phyloP scores from a whole-genome alignment of 2,329 filamentous ascomycete species.

The Metarhizium anisopliae region DNA sequence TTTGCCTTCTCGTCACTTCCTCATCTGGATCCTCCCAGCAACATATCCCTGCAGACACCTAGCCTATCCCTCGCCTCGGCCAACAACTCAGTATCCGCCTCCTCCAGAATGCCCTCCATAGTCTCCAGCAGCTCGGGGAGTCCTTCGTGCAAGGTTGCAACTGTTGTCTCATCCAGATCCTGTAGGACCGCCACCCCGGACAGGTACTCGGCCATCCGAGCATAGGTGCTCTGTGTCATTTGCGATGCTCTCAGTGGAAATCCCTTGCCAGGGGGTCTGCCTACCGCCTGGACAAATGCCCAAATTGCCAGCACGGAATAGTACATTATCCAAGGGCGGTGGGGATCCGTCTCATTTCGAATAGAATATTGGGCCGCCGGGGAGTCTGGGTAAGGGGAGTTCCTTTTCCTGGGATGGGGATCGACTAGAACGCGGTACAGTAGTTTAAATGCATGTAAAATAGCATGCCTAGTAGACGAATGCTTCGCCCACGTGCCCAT shows the following conservation, averaged over 20 bases:
- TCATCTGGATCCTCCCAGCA: conserved; percentile 9
- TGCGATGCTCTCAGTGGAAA: conserved; percentile 39
- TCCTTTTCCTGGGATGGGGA: conserved; percentile 28
- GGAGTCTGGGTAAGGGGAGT: conserved; percentile 17
- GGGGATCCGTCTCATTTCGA: conserved; percentile 69
- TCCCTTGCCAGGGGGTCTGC: conserved; percentile 41
- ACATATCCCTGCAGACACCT: conserved; percentile 44
- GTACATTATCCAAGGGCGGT: conserved; percentile 85
- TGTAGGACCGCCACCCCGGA: conserved; percentile 60
- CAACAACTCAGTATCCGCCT: conserved; percentile 56
- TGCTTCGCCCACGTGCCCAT: conserved; percentile 75
- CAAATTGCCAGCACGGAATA: conserved; percentile 79
- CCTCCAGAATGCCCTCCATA: conserved; percentile 31
- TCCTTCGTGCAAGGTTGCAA: conserved; percentile 53
- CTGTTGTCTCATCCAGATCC: conserved; percentile 60
- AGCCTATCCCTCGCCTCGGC: conserved; percentile 67
- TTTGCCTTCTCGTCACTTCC: not conserved
- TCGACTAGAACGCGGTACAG: conserved; percentile 63
- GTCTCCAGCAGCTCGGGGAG: conserved; percentile 36
- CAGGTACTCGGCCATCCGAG: conserved; percentile 32
- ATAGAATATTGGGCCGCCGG: conserved; percentile 55
- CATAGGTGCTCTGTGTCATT: conserved; percentile 22
- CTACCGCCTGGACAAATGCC: conserved; percentile 75
- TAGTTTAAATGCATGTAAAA: conserved; percentile 77
- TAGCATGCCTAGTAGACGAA: conserved; percentile 67